phyloP scores from a whole-genome alignment of 179 eudicot species.

The Beta corolliflora region DNA sequence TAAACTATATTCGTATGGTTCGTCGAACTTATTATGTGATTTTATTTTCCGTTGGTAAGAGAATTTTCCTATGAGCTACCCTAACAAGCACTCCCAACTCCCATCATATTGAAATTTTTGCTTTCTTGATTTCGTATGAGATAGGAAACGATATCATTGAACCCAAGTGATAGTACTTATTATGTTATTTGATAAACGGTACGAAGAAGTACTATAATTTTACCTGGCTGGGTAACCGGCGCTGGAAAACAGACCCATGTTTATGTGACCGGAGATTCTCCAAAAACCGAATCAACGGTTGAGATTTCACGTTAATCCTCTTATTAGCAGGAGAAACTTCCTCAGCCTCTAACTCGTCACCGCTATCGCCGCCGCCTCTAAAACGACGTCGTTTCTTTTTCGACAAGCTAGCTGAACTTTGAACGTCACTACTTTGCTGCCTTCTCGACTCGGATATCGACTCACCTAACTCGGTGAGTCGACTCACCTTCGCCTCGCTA shows the following conservation, averaged over 20 bases:
- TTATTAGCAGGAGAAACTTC: slow-evolving; percentile 43
- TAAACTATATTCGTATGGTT: background rate
- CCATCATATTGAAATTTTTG: no score
- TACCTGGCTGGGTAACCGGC: slow-evolving; percentile 57
- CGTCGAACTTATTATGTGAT: background rate
- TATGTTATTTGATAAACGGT: no score
- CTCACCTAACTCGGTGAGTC: slow-evolving; percentile 31
- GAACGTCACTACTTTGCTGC: slow-evolving; percentile 41
- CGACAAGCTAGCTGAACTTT: slow-evolving; percentile 41
- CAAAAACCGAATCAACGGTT: slow-evolving; percentile 44
- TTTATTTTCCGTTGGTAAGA: no score
- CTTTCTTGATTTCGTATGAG: no score
- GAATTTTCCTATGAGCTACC: no score
- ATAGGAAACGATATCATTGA: no score
- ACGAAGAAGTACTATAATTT: background rate
- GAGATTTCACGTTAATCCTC: slow-evolving; percentile 36
- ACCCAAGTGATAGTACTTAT: no score
- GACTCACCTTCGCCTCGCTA: slow-evolving; percentile 26
- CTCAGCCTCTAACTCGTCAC: slow-evolving; percentile 39
- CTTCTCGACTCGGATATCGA: slow-evolving; percentile 33
- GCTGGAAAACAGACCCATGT: slow-evolving; percentile 52
- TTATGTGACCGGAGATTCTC: slow-evolving; percentile 45
- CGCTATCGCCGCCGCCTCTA: slow-evolving; percentile 29
- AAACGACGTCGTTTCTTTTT: slow-evolving; percentile 42
- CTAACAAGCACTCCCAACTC: no score